Evolutionary conservation across 148 eudicot species (phyloP), one percentile per base, ranked within the genome.

Genomic region (Spergularia bocconei): DNA sequence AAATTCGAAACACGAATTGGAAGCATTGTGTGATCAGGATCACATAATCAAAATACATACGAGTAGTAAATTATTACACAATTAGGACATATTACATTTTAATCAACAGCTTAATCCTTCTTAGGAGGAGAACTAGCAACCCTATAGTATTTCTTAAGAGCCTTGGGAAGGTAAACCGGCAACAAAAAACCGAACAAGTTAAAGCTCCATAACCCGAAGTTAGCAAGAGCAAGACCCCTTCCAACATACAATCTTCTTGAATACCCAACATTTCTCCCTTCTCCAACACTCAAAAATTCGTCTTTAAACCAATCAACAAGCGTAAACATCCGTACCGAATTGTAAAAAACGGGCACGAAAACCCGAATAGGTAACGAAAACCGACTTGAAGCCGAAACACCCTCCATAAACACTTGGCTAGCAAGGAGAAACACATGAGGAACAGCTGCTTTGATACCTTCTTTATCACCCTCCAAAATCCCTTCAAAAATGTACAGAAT

Each of bases 171-270:
- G 69, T 82, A 91, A 51, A 93, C 84, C n/a, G 98, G 97, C 86
- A 93, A 83, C 86, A 93, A 85, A 78, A 89, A 93, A 77, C 97
- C 93, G 71, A 91, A 89, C 75, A 93, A 78, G 79, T 91, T 93
- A 77, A 82, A 93, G 74, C 84, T 70, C 98, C 98, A 91, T 2
- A 88, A 79, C 56, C 57, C 92, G 80, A 80, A 71, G 65, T 93
- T 93, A 10, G 81, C 86, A 12, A 88, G 50, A 44, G 92, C 93
- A 16, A 93, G 85, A 44, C 65, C 82, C 50, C 85, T 87, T 41
- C 96, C 98, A 13, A 87, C 70, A 57, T 73, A 73, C 85, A 87
- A 56, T 73, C 94, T 84, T 72, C 75, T 67, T 7, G 7, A 51
- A 50, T 73, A 80, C 7, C 90, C 91, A 23, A 77, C 79, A 66